Conservation (phyloP, 805 yeast species). For the Nakazawaea ambrosiae region DNA sequence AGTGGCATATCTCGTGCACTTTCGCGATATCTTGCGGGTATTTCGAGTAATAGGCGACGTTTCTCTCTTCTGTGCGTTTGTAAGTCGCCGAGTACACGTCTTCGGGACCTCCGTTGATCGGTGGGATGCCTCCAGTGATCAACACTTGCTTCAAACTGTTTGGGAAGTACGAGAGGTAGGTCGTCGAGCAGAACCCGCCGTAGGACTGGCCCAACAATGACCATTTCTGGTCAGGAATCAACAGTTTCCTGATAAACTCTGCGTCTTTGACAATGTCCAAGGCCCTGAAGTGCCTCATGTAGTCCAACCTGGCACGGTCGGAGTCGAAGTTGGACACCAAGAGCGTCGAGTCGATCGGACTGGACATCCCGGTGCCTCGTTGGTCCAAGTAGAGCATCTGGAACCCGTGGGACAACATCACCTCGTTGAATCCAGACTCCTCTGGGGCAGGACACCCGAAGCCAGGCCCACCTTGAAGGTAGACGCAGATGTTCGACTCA, state of each 20-base stretch:
- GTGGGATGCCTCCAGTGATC: constrained; percentile 56
- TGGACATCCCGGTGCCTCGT: constrained; percentile 54
- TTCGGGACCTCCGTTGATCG: constrained; percentile 35
- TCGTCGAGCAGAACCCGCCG: constrained; percentile 47
- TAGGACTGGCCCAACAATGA: constrained; percentile 48
- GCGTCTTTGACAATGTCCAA: constrained; percentile 46
- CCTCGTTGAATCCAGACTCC: constrained; percentile 29
- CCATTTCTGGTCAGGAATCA: constrained; percentile 36
- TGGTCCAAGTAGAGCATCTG: constrained; percentile 45
- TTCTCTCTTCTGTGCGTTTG: constrained; percentile 38
- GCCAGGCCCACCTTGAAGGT: constrained; percentile 52
- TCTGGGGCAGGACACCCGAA: constrained; percentile 34
- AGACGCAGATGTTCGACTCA: constrained; percentile 27
- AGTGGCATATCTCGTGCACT: constrained; percentile 30
- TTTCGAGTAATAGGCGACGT: constrained; percentile 37
- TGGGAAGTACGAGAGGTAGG: constrained; percentile 40
- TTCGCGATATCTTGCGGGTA: constrained; percentile 38
- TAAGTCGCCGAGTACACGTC: constrained; percentile 45
- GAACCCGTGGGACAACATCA: constrained; percentile 32
- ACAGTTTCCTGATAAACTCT: constrained; percentile 33
- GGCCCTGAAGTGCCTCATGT: constrained; percentile 40
- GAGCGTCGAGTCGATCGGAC: constrained; percentile 32
- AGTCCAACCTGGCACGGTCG: constrained; percentile 28
- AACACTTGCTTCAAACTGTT: constrained; percentile 34
- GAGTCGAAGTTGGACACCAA: constrained; percentile 13